Percentiles rank a stretch among this genome's conserved stretches.
These are phyloP conservation scores for Eucalyptus victrix DNA, from an alignment of 345 rosid species.

Conservation along the genomic window DNA sequence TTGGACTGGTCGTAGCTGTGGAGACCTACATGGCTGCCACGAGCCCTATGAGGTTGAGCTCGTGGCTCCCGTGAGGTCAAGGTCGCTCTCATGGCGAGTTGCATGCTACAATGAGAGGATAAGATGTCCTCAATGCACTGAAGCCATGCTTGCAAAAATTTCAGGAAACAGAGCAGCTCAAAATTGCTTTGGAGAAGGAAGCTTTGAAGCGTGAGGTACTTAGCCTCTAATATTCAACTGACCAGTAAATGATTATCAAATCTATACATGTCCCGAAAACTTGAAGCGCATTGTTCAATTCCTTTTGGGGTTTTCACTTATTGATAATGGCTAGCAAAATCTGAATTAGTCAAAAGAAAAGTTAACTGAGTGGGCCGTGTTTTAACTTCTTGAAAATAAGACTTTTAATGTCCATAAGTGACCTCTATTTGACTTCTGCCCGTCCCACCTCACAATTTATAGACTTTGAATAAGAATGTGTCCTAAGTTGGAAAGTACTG, in stretches of 20 bases:
- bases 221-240: neutral
- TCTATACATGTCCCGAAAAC: neutral
- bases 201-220: constrained; percentile 36
- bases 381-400: neutral
- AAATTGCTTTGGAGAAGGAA: constrained; percentile 28
- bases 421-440: neutral
- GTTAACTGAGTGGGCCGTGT: neutral
- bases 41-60: neutral
- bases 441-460: neutral
- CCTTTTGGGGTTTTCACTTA: neutral
- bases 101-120: no score
- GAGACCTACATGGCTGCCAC: neutral
- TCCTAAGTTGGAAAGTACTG: neutral
- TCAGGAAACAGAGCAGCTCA: constrained; percentile 43
- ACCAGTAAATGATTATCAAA: neutral
- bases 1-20: neutral
- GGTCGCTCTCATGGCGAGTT: no score
- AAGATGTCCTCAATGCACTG: neutral
- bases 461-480: neutral
- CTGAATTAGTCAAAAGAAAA: neutral
- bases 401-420: neutral
- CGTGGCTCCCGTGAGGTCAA: no score
- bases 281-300: neutral
- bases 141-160: neutral
- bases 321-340: neutral